These are phyloP conservation scores for Curvularia hawaiiensis DNA, from an alignment of 2,329 filamentous ascomycete species.

Conservation along the genomic window DNA sequence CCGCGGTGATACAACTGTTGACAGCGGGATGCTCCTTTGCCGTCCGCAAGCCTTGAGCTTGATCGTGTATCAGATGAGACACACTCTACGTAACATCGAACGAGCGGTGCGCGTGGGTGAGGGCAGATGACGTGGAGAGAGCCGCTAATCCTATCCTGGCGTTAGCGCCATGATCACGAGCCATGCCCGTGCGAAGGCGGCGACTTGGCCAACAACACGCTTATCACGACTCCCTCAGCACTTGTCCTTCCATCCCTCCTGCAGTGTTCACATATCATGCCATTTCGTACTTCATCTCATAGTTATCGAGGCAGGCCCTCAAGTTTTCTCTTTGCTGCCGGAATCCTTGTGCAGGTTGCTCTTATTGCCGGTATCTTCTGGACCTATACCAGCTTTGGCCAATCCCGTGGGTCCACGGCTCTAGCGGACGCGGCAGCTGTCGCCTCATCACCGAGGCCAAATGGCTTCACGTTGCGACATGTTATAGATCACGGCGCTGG, in stretches of 20 bases:
- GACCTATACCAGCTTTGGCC: constrained; percentile 17
- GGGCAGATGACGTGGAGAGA: constrained; percentile 12
- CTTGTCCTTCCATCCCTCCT: constrained; percentile 15
- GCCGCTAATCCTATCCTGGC: background rate
- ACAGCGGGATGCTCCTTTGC: background rate
- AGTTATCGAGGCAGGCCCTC: constrained; percentile 22
- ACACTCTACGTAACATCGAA: constrained; percentile 2
- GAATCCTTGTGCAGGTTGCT: constrained; percentile 31
- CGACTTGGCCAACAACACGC: constrained; percentile 24
- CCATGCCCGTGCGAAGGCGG: constrained; percentile 24
- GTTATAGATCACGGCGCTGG: constrained; percentile 44
- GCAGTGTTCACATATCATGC: constrained; percentile 31
- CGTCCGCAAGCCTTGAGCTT: background rate
- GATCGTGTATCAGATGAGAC: background rate
- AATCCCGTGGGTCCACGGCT: constrained; percentile 13
- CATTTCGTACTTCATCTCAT: constrained; percentile 14
- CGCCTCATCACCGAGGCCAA: constrained; percentile 6
- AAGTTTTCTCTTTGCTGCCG: constrained; percentile 19
- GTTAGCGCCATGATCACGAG: constrained; percentile 20
- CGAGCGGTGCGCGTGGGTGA: constrained; percentile 15
- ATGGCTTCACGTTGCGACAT: constrained; percentile 37
- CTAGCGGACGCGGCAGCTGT: constrained; percentile 10
- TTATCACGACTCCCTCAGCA: constrained; percentile 19
- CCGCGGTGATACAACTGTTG: background rate
- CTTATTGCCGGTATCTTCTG: constrained; percentile 24